A percentile compares a stretch with the other conserved stretches of the same genome.
phyloP scores from a whole-genome alignment of 768 basidiomycete species.

The Coprinopsis strossmayeri region DNA sequence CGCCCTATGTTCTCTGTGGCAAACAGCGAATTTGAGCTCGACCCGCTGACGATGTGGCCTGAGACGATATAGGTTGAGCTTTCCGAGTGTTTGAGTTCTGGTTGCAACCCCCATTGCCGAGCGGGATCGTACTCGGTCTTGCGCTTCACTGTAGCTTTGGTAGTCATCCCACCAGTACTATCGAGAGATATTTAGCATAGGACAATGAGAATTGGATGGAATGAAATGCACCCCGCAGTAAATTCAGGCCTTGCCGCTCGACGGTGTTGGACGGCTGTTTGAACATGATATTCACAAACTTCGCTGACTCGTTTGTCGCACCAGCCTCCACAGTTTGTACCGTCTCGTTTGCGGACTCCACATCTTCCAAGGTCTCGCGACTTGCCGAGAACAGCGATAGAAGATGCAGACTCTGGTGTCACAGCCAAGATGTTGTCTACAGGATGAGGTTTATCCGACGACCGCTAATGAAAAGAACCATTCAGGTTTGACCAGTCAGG shows the following conservation, averaged over 20 bases:
- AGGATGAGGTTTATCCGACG: constrained; percentile 61
- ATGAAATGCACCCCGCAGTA: constrained; percentile 56
- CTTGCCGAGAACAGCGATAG: constrained; percentile 82
- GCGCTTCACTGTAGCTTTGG: constrained; percentile 41
- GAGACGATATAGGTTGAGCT: constrained; percentile 73
- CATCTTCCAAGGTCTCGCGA: constrained; percentile 86
- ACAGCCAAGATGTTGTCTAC: constrained; percentile 78
- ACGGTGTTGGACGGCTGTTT: constrained; percentile 67
- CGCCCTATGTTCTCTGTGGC: constrained; percentile 70
- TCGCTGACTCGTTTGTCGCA: constrained; percentile 83
- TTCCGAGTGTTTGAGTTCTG: constrained; percentile 30
- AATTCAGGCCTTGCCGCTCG: constrained; percentile 84
- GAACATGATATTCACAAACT: constrained; percentile 90
- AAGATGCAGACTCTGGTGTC: constrained; percentile 75
- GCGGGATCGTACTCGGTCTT: constrained; percentile 58
- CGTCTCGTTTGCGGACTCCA: constrained; percentile 67
- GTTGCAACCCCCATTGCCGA: constrained; percentile 72
- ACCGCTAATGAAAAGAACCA: constrained; percentile 26
- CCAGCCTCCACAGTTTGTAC: constrained; percentile 81
- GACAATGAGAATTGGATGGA: not conserved
- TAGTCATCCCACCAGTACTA: constrained; percentile 73
- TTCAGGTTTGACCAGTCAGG: not conserved
- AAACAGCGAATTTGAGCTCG: constrained; percentile 37
- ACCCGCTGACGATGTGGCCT: constrained; percentile 64
- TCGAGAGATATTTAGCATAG: not conserved